Base-by-base conservation (phyloP, 345 rosid species). In the Eucalyptus sideroxylon region DNA sequence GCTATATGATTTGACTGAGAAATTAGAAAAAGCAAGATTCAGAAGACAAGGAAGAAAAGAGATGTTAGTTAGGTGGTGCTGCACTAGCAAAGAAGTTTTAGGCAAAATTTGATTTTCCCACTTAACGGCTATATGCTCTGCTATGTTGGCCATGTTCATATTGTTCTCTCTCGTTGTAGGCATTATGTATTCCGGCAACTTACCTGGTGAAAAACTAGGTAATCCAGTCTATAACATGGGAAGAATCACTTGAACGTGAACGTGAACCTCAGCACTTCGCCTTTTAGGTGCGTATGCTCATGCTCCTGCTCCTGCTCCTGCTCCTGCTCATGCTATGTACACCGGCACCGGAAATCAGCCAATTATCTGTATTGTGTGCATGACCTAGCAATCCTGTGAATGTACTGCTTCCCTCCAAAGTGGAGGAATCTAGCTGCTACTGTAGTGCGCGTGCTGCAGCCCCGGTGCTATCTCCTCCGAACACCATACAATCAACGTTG, bases 1-100 rank as follows among this genome's bases (percentile, higher is more conserved):
- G 85, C 47, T 21, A 37, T 21, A 40, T 77, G 47, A 15, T 77
- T 13, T 77, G 47, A 77, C 47, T 23, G 47, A 23, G 85, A 23
- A 77, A 21, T 11, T 37, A 77, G 16, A 11, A 4, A 77, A 40
- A 11, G 47, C 47, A 77, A 21, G 27, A 37, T 77, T 77, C 47
- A 11, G 85, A 77, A 77, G 85, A 77, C 13, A 40, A 27, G 82
- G 72, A 62, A 13, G 51, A 31, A 14, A 23, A 51, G 37, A 23
- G 56, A 45, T 11, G 87, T 87, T 13, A 87, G 92, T 92, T 94
- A 90, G 96, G 95, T 91, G 60, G 26, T 49, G 83, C 45, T 40
- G 91, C 96, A 95, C 94, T 87, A 59, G 87, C 49, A 24, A 49
- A n/a, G 53, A 16, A 37, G 50, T 26, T 17, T 82, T 19, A 50